Percentiles rank a stretch among this genome's conserved stretches.
Evolutionary conservation across 2,329 filamentous ascomycete species (phyloP).

Genomic region (Neurospora crassa): DNA sequence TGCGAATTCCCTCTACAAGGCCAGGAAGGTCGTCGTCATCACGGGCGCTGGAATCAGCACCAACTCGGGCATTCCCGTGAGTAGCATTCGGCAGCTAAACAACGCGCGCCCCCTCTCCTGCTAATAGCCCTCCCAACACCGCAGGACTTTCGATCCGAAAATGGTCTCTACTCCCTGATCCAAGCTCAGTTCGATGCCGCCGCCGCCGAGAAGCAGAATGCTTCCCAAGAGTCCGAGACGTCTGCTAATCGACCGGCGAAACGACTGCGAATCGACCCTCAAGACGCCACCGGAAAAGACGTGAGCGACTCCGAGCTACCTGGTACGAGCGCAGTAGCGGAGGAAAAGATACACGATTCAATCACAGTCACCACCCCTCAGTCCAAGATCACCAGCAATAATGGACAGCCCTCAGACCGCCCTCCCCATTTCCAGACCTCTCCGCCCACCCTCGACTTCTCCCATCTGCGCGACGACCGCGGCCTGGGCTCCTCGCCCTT

Average conservation of each 20-base stretch:
- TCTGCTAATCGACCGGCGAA: slow-evolving; percentile 22
- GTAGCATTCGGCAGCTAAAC: slow-evolving; percentile 18
- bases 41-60: slow-evolving; percentile 68
- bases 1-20: slow-evolving; percentile 53
- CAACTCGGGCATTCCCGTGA: slow-evolving; percentile 65
- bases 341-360: neutral
- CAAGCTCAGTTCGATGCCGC: slow-evolving; percentile 55
- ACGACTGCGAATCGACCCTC: slow-evolving; percentile 24
- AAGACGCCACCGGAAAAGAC: slow-evolving; percentile 9
- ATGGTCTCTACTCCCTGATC: slow-evolving; percentile 63
- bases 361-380: neutral
- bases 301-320: neutral
- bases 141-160: slow-evolving; percentile 63
- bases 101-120: neutral
- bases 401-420: neutral
- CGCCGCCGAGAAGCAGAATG: slow-evolving; percentile 22
- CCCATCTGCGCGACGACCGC: slow-evolving; percentile 7
- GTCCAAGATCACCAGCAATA: neutral
- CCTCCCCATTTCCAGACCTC: slow-evolving; percentile 9
- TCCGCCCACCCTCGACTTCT: slow-evolving; percentile 17
- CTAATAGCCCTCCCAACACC: slow-evolving; percentile 9
- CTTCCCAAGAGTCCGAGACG: slow-evolving; percentile 21
- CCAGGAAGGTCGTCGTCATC: slow-evolving; percentile 60
- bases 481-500: slow-evolving; percentile 42
- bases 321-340: neutral